Base-by-base conservation (phyloP, 176 grass and related monocot genomes). In the Oryza meyeriana region DNA sequence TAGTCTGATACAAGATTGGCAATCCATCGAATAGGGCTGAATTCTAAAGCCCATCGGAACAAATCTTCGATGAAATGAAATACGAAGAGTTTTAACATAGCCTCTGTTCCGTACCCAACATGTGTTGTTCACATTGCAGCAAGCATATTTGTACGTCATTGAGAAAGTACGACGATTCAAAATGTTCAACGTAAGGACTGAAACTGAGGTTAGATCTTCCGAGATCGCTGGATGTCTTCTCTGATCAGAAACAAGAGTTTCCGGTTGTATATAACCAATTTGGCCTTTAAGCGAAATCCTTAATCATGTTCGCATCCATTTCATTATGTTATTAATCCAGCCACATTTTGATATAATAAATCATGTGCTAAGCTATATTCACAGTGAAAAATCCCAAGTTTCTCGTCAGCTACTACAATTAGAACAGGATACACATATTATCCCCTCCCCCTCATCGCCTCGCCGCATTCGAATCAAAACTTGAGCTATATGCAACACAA, bases 401-500 rank as follows among this genome's bases (percentile, higher is more conserved):
- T 55, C 35, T 62, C 48, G 63, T 35, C 59, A 10, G 41, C 40
- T 64, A 38, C 79, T 78, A 86, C 59, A 48, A 78, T 47, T 36
- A 66, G 61, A 30, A 5, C 28, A 29, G 61, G 55, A 40, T 16
- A 29, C 30, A 16, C 18, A 57, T 29, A 10, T 2, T 17, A 48
- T 18, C 14, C 1, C 42, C 45, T 18, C 4, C 14, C 1, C 42
- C 45, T 18, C 4, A 24, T 47, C 32, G 31, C 68, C 61, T 68
- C 24, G 9, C 29, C 30, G 47, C 36, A 50, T 3, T 76, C 62
- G 12, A 48, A 74, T 47, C 33, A 63, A 71, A 85, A 66, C 73
- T 72, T 35, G 14, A 35, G 26, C 45, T 82, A 77, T 85, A 30
- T n/a, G n/a, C n/a, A n/a, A n/a, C 57, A 77, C 78, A 81, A 70